Conservation (phyloP, 306 rosid species). For the Quercus wislizeni region DNA sequence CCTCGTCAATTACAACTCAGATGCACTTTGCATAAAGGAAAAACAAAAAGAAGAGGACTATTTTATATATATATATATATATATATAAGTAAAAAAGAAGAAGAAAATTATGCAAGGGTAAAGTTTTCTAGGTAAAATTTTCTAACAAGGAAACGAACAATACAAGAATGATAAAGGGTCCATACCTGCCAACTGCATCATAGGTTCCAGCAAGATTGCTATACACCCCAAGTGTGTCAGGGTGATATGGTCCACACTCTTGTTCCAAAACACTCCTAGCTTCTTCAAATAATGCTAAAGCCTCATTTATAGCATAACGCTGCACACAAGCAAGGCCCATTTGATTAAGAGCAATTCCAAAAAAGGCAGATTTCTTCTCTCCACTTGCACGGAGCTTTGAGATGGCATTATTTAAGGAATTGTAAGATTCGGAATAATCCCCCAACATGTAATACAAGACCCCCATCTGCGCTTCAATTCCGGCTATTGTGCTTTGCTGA, state of each 20-base stretch:
- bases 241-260: conserved; percentile 78
- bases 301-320: conserved; percentile 53
- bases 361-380: conserved; percentile 81
- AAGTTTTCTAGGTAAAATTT: too few species aligned
- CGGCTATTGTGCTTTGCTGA: conserved; percentile 77
- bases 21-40: neutral
- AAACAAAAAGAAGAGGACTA: too few species aligned
- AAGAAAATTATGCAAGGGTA: neutral
- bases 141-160: neutral
- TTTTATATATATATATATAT: too few species aligned
- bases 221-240: conserved; percentile 84
- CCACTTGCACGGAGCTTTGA: conserved; percentile 76
- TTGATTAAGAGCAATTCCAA: conserved; percentile 90
- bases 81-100: too few species aligned
- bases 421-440: conserved; percentile 65
- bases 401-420: conserved; percentile 60
- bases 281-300: conserved; percentile 78
- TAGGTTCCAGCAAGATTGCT: conserved; percentile 96
- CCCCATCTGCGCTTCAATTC: conserved; percentile 97
- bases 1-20: neutral
- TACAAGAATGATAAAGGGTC: neutral
- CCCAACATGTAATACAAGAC: conserved; percentile 74
- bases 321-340: conserved; percentile 94
- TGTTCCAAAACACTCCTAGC: conserved; percentile 63
- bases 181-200: conserved; percentile 93